phyloP scores from a whole-genome alignment of 2,329 filamentous ascomycete genomes.

The Phoma herbarum region DNA sequence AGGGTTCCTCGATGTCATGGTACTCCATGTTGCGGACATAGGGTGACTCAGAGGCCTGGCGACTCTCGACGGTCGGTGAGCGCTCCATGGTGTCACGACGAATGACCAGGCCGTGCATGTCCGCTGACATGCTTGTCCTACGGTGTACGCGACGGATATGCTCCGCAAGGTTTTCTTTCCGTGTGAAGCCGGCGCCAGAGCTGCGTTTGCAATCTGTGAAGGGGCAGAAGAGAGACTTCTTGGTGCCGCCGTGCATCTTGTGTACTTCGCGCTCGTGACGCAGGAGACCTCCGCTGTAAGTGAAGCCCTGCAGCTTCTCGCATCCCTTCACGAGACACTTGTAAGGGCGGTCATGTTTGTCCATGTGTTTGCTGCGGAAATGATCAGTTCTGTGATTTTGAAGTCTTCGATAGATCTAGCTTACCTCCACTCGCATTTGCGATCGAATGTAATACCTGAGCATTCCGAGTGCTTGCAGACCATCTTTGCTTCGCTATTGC shows the following conservation, averaged over 20 bases:
- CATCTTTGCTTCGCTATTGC: slow-evolving; percentile 77
- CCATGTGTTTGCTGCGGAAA: slow-evolving; percentile 86
- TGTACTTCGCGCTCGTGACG: slow-evolving; percentile 95
- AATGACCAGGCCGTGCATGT: slow-evolving; percentile 46
- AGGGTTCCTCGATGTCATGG: slow-evolving; percentile 37
- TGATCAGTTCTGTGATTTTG: neutral
- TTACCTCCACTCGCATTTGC: slow-evolving; percentile 95
- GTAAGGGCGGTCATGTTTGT: slow-evolving; percentile 95
- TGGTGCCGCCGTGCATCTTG: slow-evolving; percentile 85
- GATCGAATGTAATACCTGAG: slow-evolving; percentile 73
- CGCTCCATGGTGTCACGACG: slow-evolving; percentile 35
- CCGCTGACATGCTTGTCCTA: slow-evolving; percentile 48
- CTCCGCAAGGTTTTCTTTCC: slow-evolving; percentile 93
- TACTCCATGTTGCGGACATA: slow-evolving; percentile 36
- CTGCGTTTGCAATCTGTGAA: slow-evolving; percentile 89
- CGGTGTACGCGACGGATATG: slow-evolving; percentile 88
- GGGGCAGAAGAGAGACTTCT: slow-evolving; percentile 86
- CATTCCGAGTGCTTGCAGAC: slow-evolving; percentile 76
- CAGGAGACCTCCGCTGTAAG: slow-evolving; percentile 88
- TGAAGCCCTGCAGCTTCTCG: slow-evolving; percentile 92
- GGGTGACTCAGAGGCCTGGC: slow-evolving; percentile 36
- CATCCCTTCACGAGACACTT: slow-evolving; percentile 84
- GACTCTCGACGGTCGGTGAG: slow-evolving; percentile 34
- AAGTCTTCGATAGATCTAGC: slow-evolving; percentile 48
- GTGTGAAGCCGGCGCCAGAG: slow-evolving; percentile 86